Percentiles rank a stretch among this genome's conserved stretches.
phyloP scores from a whole-genome alignment of 2,329 filamentous ascomycete genomes.

The Aspergillus carbonarius region DNA sequence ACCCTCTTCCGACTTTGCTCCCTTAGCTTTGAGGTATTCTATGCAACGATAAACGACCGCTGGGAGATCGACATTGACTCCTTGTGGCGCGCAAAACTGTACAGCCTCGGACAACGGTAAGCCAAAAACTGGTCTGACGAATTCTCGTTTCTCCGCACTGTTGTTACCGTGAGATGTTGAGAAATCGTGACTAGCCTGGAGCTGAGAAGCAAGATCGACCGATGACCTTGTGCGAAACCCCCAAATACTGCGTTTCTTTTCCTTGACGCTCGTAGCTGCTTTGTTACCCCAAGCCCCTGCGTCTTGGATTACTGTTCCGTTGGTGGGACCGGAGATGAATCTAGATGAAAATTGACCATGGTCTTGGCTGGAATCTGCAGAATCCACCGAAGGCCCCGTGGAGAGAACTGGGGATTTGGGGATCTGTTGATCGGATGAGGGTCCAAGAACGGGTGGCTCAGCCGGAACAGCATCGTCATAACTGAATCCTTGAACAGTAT shows the following conservation, averaged over 20 bases:
- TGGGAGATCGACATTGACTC: slow-evolving; percentile 73
- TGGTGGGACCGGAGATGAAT: slow-evolving; percentile 80
- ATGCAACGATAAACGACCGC: slow-evolving; percentile 95
- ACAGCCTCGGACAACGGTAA: slow-evolving; percentile 83
- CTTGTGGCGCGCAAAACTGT: slow-evolving; percentile 69
- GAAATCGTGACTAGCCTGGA: slow-evolving; percentile 33
- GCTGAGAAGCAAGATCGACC: slow-evolving; percentile 57
- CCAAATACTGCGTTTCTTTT: slow-evolving; percentile 73
- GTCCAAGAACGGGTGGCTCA: slow-evolving; percentile 56
- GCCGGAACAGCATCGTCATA: slow-evolving; percentile 59
- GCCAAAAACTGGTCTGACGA: slow-evolving; percentile 75
- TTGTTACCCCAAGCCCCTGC: slow-evolving; percentile 84
- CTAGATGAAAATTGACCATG: slow-evolving; percentile 38
- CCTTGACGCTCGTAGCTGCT: slow-evolving; percentile 64
- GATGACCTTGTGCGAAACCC: slow-evolving; percentile 67
- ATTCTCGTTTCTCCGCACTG: slow-evolving; percentile 51
- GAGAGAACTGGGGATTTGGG: slow-evolving; percentile 36
- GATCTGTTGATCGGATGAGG: slow-evolving; percentile 34
- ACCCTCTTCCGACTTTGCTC: slow-evolving; percentile 82
- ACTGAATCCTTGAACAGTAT: slow-evolving; percentile 49
- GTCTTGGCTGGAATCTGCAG: slow-evolving; percentile 28
- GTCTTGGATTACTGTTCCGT: slow-evolving; percentile 81
- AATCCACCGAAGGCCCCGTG: slow-evolving; percentile 30
- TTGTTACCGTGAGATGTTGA: slow-evolving; percentile 53
- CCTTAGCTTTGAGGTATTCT: slow-evolving; percentile 82